Evolutionary conservation across 305 asterid genomes (phyloP), one percentile per base, ranked within the genome.

Genomic region (Fraxinus floribunda): DNA sequence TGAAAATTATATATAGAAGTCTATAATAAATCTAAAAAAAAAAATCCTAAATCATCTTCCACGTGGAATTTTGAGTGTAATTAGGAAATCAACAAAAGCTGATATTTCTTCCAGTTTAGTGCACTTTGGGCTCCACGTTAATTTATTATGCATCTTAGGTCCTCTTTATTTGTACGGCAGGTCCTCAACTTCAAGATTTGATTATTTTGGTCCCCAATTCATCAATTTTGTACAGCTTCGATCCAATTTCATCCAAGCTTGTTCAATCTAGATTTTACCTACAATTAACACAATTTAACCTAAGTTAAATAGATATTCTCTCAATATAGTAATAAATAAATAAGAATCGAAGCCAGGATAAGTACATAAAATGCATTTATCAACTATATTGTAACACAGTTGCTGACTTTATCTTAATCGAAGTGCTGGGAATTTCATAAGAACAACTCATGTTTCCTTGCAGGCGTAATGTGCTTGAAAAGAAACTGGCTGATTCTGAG

Each of bases 401-500:
- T 73, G 32, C 62, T 80, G 84, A 71, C 73, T 72, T 84, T 26
- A 9, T 57, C 35, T 78, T 60, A 55, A 75, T 73, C 62, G 13
- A 20, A 68, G 18, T 32, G 38, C 64, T 79, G 6, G 62, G 71
- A 29, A 80, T 82, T 60, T 62, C 78, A 66, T 83, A 77, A 55
- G 49, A 39, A 72, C 32, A 49, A n/a, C 36, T 82, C 81, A 78
- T 83, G 82, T 79, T 79, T 75, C 77, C 79, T 78, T 86, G 71
- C 87, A 91, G 97, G 84, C 95, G 94, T 75, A 85, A 91, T 84
- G 78, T 89, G 87, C 89, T 94, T 76, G 97, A 94, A 89, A 92
- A 87, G 83, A 92, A 93, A 87, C 81, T 94, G 83, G 98, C 98
- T 82, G 95, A 92, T 89, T 90, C 98, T 30, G 95, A 94, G 78